Evolutionary conservation across 805 yeast genomes (phyloP).

Genomic region (Candida ponderosae): DNA sequence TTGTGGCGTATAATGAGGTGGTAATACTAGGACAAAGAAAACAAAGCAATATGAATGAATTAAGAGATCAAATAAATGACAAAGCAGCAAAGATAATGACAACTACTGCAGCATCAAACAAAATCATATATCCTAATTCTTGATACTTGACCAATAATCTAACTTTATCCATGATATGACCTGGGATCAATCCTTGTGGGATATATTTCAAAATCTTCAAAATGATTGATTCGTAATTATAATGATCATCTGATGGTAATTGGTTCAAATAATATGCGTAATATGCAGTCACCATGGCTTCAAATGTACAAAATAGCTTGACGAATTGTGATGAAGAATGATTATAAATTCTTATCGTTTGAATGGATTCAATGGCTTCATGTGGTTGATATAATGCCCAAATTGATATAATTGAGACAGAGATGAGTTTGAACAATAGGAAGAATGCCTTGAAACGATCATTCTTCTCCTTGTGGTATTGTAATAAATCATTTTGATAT

Average conservation of each 20-base stretch:
- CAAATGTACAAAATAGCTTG: constrained; percentile 11
- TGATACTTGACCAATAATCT: constrained; percentile 16
- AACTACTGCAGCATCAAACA: constrained; percentile 16
- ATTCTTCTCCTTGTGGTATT: constrained; percentile 11
- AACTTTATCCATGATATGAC: constrained; percentile 7
- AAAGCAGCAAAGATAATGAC: constrained; percentile 15
- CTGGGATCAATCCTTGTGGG: constrained; percentile 4
- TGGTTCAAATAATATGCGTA: constrained; percentile 8
- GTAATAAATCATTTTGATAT: constrained; percentile 4
- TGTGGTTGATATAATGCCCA: neutral
- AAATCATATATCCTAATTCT: constrained; percentile 13
- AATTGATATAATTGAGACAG: neutral
- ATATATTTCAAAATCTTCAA: constrained; percentile 8
- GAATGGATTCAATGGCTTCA: neutral
- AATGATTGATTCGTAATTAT: constrained; percentile 16
- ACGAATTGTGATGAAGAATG: constrained; percentile 6
- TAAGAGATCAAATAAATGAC: constrained; percentile 9
- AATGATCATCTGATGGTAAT: constrained; percentile 9
- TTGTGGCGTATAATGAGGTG: too few relatives aligned
- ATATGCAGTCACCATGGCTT: constrained; percentile 10
- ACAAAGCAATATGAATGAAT: too few relatives aligned
- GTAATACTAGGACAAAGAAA: too few relatives aligned
- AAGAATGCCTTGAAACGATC: constrained; percentile 16
- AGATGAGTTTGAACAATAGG: constrained; percentile 9
- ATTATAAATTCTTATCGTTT: constrained; percentile 6